phyloP scores from a whole-genome alignment of 2,329 filamentous ascomycete species.

The Diaporthe caulivora region DNA sequence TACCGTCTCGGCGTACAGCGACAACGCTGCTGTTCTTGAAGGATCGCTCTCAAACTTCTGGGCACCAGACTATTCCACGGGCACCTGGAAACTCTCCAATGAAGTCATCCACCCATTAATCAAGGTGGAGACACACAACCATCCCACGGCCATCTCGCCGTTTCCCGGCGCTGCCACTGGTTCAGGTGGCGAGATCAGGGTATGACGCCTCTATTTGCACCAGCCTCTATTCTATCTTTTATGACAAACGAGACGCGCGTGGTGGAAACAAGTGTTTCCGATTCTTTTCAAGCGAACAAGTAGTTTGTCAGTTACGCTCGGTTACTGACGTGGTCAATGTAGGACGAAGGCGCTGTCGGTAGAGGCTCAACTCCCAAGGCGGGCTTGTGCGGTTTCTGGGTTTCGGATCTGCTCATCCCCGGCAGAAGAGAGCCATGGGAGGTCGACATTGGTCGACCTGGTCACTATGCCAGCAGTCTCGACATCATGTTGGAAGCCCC shows the following conservation, averaged over 20 bases:
- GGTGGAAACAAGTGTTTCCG: constrained; percentile 35
- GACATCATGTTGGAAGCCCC: constrained; percentile 99
- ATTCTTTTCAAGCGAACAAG: not conserved
- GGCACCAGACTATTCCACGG: constrained; percentile 88
- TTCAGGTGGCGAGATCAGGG: constrained; percentile 91
- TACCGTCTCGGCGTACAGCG: constrained; percentile 96
- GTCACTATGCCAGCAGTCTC: constrained; percentile 91
- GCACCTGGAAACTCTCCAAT: constrained; percentile 88
- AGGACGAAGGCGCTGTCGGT: constrained; percentile 92
- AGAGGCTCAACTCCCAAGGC: constrained; percentile 93
- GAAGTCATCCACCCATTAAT: constrained; percentile 89
- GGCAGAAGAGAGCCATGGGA: constrained; percentile 90
- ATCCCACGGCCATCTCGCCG: constrained; percentile 94
- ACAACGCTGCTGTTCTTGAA: constrained; percentile 94
- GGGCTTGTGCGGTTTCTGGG: constrained; percentile 91
- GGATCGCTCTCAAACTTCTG: constrained; percentile 81
- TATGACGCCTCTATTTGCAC: constrained; percentile 17
- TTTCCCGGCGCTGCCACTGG: constrained; percentile 95
- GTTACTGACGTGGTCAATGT: constrained; percentile 24
- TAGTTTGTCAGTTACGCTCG: not conserved
- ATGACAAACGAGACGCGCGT: not conserved
- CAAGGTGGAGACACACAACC: constrained; percentile 99
- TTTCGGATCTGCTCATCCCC: constrained; percentile 93
- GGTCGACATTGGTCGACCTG: constrained; percentile 86
- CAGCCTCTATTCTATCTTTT: too few relatives aligned